Percentiles rank a stretch among this genome's conserved stretches.
Evolutionary conservation across 2,329 filamentous ascomycete species (phyloP).

Genomic region (Aspergillus melleus): DNA sequence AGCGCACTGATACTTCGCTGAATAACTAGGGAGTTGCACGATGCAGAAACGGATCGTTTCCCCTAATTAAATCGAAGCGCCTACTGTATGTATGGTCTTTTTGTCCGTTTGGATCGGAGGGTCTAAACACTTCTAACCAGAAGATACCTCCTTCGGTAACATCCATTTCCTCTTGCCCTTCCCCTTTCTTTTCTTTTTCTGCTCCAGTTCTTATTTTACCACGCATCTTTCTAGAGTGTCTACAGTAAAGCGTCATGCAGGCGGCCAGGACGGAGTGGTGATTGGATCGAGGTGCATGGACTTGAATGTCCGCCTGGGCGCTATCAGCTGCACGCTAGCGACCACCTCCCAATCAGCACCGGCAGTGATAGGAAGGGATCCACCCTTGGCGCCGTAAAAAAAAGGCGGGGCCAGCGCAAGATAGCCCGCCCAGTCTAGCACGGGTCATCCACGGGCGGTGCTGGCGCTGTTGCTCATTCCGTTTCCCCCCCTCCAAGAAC

Average conservation of each 20-base stretch:
- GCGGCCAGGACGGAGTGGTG: slow-evolving; percentile 13
- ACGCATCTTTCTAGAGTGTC: slow-evolving; percentile 14
- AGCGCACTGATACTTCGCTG: background rate
- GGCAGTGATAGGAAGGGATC: slow-evolving; percentile 4
- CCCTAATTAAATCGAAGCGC: slow-evolving; percentile 10
- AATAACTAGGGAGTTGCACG: background rate
- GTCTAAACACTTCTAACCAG: slow-evolving; percentile 3
- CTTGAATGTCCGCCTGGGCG: slow-evolving; percentile 20
- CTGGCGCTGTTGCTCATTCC: slow-evolving; percentile 10
- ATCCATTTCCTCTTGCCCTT: background rate
- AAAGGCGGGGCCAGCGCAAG: background rate
- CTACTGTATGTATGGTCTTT: slow-evolving; percentile 15
- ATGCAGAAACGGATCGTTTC: background rate
- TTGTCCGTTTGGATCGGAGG: background rate
- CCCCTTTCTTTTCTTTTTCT: background rate
- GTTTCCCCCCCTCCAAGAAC: slow-evolving; percentile 8
- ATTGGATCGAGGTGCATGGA: slow-evolving; percentile 19
- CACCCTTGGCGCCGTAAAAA: background rate
- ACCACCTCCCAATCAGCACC: slow-evolving; percentile 14
- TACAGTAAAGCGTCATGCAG: slow-evolving; percentile 24
- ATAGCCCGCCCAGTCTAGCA: background rate
- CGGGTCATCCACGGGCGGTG: slow-evolving; percentile 5
- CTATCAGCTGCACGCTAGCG: slow-evolving; percentile 26
- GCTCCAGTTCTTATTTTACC: background rate
- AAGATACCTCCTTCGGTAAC: slow-evolving; percentile 6